Percentiles rank a stretch among this genome's conserved stretches.
Conservation (phyloP, 257 asterid species). For the Ocimum tenuiflorum region DNA sequence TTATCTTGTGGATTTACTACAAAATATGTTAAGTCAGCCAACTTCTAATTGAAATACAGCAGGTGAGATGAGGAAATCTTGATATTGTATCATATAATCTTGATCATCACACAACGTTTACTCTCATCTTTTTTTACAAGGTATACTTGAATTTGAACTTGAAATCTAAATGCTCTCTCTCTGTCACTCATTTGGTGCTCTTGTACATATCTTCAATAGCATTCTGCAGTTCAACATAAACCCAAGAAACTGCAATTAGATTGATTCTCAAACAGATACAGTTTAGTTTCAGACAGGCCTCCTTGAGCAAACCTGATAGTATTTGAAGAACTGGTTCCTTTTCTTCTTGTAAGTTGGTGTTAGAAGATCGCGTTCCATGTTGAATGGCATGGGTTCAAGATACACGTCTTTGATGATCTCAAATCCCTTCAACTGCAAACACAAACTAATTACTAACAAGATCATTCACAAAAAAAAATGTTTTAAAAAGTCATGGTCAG, state of each 20-base stretch:
- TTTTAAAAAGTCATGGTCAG: neutral
- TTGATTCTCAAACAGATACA: neutral
- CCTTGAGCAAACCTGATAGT: slow-evolving; percentile 50
- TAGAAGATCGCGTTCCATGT: slow-evolving; percentile 75
- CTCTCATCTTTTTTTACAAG: neutral
- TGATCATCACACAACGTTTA: neutral
- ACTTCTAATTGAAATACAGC: neutral
- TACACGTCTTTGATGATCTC: slow-evolving; percentile 59
- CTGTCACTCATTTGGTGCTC: slow-evolving; percentile 34
- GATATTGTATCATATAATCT: neutral
- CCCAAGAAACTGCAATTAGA: neutral
- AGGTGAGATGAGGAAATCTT: neutral
- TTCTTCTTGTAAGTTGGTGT: slow-evolving; percentile 86
- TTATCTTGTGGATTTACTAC: too few species aligned
- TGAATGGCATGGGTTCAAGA: slow-evolving; percentile 61
- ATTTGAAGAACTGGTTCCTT: slow-evolving; percentile 50
- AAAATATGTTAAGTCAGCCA: neutral
- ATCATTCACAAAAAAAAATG: too few species aligned
- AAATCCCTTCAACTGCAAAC: slow-evolving; percentile 65
- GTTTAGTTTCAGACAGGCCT: neutral
- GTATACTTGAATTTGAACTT: neutral
- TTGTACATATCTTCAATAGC: slow-evolving; percentile 49
- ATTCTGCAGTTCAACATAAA: slow-evolving; percentile 37
- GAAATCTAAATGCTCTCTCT: neutral
- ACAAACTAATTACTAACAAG: neutral